A percentile compares a stretch with the other conserved stretches of the same genome.
phyloP scores from a whole-genome alignment of 169 alveolate genomes.

The Besnoitia besnoiti region DNA sequence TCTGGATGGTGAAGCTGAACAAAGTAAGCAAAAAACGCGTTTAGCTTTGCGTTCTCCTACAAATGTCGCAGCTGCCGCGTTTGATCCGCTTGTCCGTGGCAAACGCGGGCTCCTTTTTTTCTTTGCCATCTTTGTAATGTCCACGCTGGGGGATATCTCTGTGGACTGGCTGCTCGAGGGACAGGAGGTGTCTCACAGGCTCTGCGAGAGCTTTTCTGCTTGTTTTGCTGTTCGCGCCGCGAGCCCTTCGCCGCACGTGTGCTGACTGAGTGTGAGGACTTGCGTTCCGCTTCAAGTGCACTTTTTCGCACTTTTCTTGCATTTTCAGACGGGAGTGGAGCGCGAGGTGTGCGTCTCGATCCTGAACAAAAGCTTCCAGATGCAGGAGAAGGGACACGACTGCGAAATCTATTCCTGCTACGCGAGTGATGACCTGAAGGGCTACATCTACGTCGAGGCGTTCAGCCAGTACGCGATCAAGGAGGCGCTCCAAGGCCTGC shows the following conservation, averaged over 20 bases:
- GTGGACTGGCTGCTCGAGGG: too few relatives aligned
- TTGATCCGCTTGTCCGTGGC: neutral
- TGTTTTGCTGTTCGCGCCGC: too few relatives aligned
- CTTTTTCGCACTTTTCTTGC: neutral
- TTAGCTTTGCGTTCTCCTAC: neutral
- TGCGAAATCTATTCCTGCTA: slow-evolving; percentile 37
- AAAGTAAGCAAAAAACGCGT: too few relatives aligned
- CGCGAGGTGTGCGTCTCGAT: slow-evolving; percentile 42
- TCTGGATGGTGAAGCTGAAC: slow-evolving; percentile 56
- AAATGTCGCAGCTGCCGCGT: neutral
- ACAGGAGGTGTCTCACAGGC: too few relatives aligned
- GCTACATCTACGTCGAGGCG: slow-evolving; percentile 56
- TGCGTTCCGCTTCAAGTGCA: too few relatives aligned
- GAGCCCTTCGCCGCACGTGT: too few relatives aligned
- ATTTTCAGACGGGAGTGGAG: slow-evolving; percentile 45
- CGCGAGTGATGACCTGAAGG: slow-evolving; percentile 46
- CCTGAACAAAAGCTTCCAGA: slow-evolving; percentile 44
- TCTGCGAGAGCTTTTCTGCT: too few relatives aligned
- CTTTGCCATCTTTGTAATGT: neutral
- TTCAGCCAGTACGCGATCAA: slow-evolving; percentile 51
- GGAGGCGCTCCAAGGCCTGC: slow-evolving; percentile 57
- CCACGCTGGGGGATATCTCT: too few relatives aligned
- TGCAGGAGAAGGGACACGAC: slow-evolving; percentile 20
- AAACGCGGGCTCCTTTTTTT: neutral
- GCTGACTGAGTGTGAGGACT: too few relatives aligned